These are phyloP conservation scores for Mycena venus DNA, from an alignment of 768 basidiomycete genomes.

Conservation along the genomic window DNA sequence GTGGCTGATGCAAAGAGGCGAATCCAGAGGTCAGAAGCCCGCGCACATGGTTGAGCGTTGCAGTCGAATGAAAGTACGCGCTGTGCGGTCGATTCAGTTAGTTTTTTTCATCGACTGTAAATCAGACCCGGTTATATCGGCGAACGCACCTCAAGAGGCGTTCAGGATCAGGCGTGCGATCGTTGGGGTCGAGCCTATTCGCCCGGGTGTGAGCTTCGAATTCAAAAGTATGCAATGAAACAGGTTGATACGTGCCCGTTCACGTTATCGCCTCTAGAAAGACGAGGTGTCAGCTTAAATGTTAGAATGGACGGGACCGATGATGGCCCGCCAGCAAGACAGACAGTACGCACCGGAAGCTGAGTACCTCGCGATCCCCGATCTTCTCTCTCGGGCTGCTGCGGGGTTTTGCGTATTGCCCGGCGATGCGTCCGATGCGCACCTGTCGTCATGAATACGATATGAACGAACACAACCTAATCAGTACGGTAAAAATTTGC, in stretches of 20 bases:
- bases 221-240: not conserved
- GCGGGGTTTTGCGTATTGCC: slow-evolving; percentile 96
- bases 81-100: slow-evolving; percentile 51
- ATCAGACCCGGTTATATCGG: not conserved
- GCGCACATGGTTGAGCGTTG: slow-evolving; percentile 94
- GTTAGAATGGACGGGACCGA: too few relatives aligned
- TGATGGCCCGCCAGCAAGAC: too few relatives aligned
- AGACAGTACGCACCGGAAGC: slow-evolving; percentile 89
- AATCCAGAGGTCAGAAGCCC: slow-evolving; percentile 92
- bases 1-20: slow-evolving; percentile 90
- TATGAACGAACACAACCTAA: not conserved
- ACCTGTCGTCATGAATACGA: too few relatives aligned
- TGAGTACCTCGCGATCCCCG: slow-evolving; percentile 81
- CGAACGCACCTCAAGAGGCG: slow-evolving; percentile 78
- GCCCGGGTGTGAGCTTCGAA: slow-evolving; percentile 28
- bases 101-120: not conserved
- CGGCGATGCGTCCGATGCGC: slow-evolving; percentile 92
- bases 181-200: slow-evolving; percentile 73
- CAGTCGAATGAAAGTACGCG: slow-evolving; percentile 96
- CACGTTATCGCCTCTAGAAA: slow-evolving; percentile 90
- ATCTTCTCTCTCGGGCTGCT: slow-evolving; percentile 87
- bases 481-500: not conserved
- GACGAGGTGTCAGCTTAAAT: too few relatives aligned
- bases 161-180: slow-evolving; percentile 92
- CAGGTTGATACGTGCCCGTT: slow-evolving; percentile 73